phyloP scores from a whole-genome alignment of 1,284 basidiomycete species.

The Naganishia liquefaciens region DNA sequence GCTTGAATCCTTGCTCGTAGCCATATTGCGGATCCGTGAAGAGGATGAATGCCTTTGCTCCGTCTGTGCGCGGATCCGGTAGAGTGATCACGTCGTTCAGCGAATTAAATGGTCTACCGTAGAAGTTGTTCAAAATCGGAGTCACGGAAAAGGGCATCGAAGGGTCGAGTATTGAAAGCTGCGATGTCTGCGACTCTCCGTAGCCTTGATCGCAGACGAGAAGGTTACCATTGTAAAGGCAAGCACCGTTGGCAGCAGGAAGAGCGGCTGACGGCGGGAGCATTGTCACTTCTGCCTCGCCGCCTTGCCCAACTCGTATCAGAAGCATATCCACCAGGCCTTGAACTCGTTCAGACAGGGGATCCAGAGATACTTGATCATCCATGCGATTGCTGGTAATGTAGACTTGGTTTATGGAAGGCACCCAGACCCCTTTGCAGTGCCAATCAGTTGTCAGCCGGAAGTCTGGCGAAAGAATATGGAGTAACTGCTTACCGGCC shows the following conservation, averaged over 20 bases:
- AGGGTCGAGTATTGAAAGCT: slow-evolving; percentile 37
- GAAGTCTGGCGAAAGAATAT: too few relatives aligned
- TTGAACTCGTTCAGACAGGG: neutral
- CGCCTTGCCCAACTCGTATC: too few relatives aligned
- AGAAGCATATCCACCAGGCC: too few relatives aligned
- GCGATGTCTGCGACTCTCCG: slow-evolving; percentile 30
- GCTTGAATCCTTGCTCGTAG: slow-evolving; percentile 41
- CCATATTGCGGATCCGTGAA: slow-evolving; percentile 49
- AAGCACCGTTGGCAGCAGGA: slow-evolving; percentile 40
- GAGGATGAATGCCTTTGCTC: slow-evolving; percentile 37
- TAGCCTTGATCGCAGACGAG: slow-evolving; percentile 43
- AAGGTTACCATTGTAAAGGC: slow-evolving; percentile 34
- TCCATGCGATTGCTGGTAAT: too few relatives aligned
- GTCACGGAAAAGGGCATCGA: neutral
- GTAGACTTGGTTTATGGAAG: too few relatives aligned
- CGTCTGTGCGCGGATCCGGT: slow-evolving; percentile 16
- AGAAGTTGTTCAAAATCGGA: slow-evolving; percentile 36
- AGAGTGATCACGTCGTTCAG: slow-evolving; percentile 39
- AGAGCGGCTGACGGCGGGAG: neutral
- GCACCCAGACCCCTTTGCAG: too few relatives aligned
- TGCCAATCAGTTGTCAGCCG: too few relatives aligned
- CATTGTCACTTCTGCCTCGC: too few relatives aligned
- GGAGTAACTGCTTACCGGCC: too few relatives aligned
- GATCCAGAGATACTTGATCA: too few relatives aligned
- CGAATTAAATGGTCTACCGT: slow-evolving; percentile 38